Conservation (phyloP, 148 eudicot genomes). For the Arbutus unedo region DNA sequence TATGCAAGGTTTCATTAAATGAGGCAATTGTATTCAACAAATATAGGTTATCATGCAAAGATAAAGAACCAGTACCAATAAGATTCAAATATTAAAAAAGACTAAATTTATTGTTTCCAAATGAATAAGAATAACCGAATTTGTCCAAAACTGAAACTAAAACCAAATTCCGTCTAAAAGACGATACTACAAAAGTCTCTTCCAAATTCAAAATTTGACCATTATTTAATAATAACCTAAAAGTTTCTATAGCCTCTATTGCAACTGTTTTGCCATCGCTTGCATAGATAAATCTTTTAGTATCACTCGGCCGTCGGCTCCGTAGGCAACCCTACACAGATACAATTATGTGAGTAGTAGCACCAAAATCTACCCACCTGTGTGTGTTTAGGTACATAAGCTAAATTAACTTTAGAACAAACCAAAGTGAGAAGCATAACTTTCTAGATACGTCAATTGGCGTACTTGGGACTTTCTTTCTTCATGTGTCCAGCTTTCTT, state of each 20-base stretch:
- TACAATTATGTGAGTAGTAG: no score
- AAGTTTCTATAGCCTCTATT: no score
- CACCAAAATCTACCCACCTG: no score
- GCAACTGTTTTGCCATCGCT: no score
- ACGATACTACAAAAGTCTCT: slow-evolving; percentile 13
- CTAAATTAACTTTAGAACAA: no score
- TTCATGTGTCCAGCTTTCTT: not conserved
- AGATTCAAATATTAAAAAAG: not conserved
- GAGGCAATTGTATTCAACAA: not conserved
- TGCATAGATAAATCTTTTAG: no score
- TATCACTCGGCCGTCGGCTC: not conserved
- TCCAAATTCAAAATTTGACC: not conserved
- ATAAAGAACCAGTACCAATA: not conserved
- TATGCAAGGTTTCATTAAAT: not conserved
- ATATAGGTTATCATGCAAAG: slow-evolving; percentile 4
- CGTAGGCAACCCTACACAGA: slow-evolving; percentile 8
- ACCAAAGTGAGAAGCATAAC: no score
- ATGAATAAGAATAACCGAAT: not conserved
- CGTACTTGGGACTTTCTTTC: not conserved
- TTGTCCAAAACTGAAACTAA: slow-evolving; percentile 12
- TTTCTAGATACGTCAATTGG: not conserved
- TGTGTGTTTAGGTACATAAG: no score
- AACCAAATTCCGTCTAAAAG: slow-evolving; percentile 13
- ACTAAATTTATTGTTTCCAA: slow-evolving; percentile 4
- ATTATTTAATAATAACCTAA: not conserved